These are phyloP conservation scores for Bipolaris cookei DNA, from an alignment of 2,329 filamentous ascomycete genomes.

Conservation along the genomic window DNA sequence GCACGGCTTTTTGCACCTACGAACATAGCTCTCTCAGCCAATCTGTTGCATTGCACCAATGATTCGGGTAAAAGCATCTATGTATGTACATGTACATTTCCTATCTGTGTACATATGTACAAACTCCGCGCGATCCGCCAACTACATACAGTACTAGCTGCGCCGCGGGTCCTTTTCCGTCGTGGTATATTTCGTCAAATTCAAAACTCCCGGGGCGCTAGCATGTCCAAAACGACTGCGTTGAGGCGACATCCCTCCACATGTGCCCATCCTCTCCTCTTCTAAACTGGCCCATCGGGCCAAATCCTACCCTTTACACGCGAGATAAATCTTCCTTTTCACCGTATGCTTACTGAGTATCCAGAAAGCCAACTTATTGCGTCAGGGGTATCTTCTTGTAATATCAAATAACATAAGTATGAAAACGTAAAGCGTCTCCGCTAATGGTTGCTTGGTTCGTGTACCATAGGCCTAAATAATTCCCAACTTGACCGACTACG, in stretches of 20 bases:
- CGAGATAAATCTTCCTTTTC: slow-evolving; percentile 5
- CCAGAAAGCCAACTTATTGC: slow-evolving; percentile 9
- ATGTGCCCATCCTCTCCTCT: slow-evolving; percentile 1
- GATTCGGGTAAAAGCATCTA: neutral
- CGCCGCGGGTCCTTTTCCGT: neutral
- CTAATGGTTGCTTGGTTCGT: neutral
- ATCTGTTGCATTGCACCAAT: neutral
- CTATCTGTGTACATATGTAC: slow-evolving; percentile 5
- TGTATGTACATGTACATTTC: neutral
- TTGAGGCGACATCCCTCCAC: neutral
- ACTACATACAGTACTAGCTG: neutral
- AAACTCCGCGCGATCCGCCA: slow-evolving; percentile 4
- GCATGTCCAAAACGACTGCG: neutral
- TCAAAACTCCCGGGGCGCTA: neutral
- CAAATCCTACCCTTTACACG: slow-evolving; percentile 8
- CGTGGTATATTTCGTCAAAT: slow-evolving; percentile 1
- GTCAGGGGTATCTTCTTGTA: slow-evolving; percentile 17
- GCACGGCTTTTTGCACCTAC: too few relatives aligned
- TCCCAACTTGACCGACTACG: slow-evolving; percentile 3
- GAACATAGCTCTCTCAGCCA: neutral
- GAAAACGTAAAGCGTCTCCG: slow-evolving; percentile 17
- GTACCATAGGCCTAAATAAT: neutral
- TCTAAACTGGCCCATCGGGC: slow-evolving; percentile 3
- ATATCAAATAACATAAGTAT: slow-evolving; percentile 14
- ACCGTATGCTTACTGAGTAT: slow-evolving; percentile 8